Conservation (phyloP, 495 filamentous ascomycete species). For the Penicillium longicatenatum region DNA sequence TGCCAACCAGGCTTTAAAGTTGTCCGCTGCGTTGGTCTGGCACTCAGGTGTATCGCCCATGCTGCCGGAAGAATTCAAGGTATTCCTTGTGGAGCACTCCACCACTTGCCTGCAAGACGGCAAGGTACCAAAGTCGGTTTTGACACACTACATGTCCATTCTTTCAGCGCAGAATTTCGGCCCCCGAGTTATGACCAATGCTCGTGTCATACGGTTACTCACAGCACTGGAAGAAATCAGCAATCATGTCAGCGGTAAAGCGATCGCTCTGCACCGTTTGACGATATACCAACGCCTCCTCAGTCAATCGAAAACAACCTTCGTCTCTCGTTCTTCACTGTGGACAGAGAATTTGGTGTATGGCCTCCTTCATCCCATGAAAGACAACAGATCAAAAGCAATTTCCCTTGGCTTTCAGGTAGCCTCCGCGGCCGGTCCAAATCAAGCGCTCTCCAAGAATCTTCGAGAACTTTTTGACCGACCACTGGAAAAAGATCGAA, state of each 20-base stretch:
- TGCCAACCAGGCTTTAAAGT: slow-evolving; percentile 71
- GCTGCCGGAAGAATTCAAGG: slow-evolving; percentile 73
- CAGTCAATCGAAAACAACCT: slow-evolving; percentile 63
- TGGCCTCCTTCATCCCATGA: slow-evolving; percentile 75
- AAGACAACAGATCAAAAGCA: slow-evolving; percentile 73
- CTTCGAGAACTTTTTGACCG: slow-evolving; percentile 67
- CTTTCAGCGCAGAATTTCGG: slow-evolving; percentile 77
- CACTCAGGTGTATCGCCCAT: slow-evolving; percentile 62
- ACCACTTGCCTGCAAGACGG: slow-evolving; percentile 66
- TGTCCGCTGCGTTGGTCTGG: slow-evolving; percentile 71
- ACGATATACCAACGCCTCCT: slow-evolving; percentile 75
- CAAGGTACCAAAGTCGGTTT: slow-evolving; percentile 71
- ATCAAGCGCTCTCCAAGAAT: slow-evolving; percentile 61
- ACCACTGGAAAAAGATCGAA: slow-evolving; percentile 56
- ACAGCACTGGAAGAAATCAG: slow-evolving; percentile 68
- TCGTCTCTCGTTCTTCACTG: slow-evolving; percentile 54
- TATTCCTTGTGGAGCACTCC: slow-evolving; percentile 77
- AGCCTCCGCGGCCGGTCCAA: slow-evolving; percentile 63
- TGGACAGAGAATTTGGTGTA: slow-evolving; percentile 84
- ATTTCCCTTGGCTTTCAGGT: slow-evolving; percentile 71
- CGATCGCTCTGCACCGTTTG: slow-evolving; percentile 71
- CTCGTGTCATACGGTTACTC: slow-evolving; percentile 67
- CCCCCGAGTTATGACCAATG: slow-evolving; percentile 67
- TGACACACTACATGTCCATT: slow-evolving; percentile 75
- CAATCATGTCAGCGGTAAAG: slow-evolving; percentile 73